Percentiles rank a stretch among this genome's conserved stretches.
These are phyloP conservation scores for Rhodotorula toruloides DNA, from an alignment of 768 basidiomycete species.

Conservation along the genomic window DNA sequence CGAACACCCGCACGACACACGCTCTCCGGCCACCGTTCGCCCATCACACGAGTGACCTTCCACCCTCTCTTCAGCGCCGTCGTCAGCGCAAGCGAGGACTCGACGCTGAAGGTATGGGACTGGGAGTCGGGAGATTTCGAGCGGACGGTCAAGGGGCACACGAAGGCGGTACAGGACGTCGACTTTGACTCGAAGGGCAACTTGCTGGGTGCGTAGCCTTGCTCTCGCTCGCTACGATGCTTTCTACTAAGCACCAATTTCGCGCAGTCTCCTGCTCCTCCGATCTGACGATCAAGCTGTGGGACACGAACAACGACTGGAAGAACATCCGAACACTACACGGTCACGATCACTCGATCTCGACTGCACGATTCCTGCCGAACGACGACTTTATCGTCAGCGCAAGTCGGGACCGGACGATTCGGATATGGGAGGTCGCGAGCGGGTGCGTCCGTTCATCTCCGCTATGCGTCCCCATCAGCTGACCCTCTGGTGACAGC, in stretches of 20 bases:
- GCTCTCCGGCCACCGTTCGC: constrained; percentile 69
- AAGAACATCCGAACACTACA: constrained; percentile 79
- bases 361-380: constrained; percentile 76
- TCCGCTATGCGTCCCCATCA: neutral
- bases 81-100: constrained; percentile 80
- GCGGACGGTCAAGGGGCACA: constrained; percentile 84
- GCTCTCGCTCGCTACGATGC: no score
- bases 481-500: constrained; percentile 46
- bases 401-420: constrained; percentile 79
- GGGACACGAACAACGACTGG: constrained; percentile 85
- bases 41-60: constrained; percentile 73
- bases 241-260: constrained; percentile 11
- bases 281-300: constrained; percentile 85
- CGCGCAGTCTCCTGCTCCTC: constrained; percentile 66
- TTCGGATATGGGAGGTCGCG: constrained; percentile 78
- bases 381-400: constrained; percentile 77
- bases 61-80: constrained; percentile 78
- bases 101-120: constrained; percentile 89
- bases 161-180: constrained; percentile 77
- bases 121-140: constrained; percentile 95
- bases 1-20: constrained; percentile 72
- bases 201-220: constrained; percentile 61
- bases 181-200: constrained; percentile 84
- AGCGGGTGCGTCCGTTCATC: constrained; percentile 60
- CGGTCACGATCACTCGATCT: constrained; percentile 88